Percentiles rank a stretch among this genome's conserved stretches.
Conservation (phyloP, 2,329 filamentous ascomycete species). For the Monascus ruber region DNA sequence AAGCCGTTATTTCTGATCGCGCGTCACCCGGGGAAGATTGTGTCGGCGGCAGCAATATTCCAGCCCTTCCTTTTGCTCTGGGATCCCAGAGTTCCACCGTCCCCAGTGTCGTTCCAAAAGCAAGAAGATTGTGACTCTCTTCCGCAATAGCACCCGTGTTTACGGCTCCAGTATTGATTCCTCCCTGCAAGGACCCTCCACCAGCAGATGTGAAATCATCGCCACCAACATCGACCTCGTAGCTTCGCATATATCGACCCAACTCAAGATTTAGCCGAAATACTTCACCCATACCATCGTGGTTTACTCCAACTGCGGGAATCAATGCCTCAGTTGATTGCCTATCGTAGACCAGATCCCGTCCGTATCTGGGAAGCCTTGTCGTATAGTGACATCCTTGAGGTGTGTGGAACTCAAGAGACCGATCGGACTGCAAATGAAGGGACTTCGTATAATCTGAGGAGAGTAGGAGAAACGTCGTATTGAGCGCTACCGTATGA, state of each 20-base stretch:
- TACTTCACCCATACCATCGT: slow-evolving; percentile 79
- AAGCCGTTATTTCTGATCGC: slow-evolving; percentile 62
- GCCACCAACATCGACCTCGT: slow-evolving; percentile 78
- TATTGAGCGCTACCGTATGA: slow-evolving; percentile 84
- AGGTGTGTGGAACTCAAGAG: slow-evolving; percentile 85
- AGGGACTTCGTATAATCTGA: slow-evolving; percentile 88
- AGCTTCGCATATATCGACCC: slow-evolving; percentile 88
- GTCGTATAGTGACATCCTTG: slow-evolving; percentile 78
- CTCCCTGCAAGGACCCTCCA: slow-evolving; percentile 70
- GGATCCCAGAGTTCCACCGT: slow-evolving; percentile 97
- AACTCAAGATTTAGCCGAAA: slow-evolving; percentile 85
- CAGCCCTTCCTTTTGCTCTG: slow-evolving; percentile 68
- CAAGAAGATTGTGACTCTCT: slow-evolving; percentile 75
- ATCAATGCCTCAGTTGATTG: slow-evolving; percentile 74
- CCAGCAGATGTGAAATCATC: slow-evolving; percentile 59
- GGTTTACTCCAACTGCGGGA: slow-evolving; percentile 76
- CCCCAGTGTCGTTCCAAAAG: slow-evolving; percentile 89
- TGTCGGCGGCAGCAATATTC: slow-evolving; percentile 53
- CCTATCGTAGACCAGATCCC: slow-evolving; percentile 76
- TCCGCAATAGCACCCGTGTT: slow-evolving; percentile 83
- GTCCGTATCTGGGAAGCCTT: slow-evolving; percentile 84
- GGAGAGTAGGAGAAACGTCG: slow-evolving; percentile 79
- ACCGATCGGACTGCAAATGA: slow-evolving; percentile 83
- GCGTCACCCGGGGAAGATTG: slow-evolving; percentile 27
- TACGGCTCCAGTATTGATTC: slow-evolving; percentile 72